These are phyloP conservation scores for Neltuma alba DNA, from an alignment of 306 rosid genomes.

Conservation along the genomic window DNA sequence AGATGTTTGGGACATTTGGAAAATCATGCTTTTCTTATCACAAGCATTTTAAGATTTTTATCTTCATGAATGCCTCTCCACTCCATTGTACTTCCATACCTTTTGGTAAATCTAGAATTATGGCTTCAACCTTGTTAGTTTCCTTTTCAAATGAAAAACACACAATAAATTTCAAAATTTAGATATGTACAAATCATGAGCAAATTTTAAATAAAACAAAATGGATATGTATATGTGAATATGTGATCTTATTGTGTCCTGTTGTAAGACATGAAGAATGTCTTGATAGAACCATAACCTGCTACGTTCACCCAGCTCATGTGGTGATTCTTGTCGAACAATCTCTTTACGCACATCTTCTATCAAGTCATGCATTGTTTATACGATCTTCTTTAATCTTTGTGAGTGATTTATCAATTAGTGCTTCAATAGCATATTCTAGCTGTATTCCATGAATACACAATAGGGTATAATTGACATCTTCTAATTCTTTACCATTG, in stretches of 20 bases:
- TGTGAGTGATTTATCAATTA: not conserved
- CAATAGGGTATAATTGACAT: not conserved
- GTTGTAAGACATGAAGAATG: not conserved
- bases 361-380: not conserved
- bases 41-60: constrained; percentile 1
- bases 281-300: not conserved
- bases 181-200: not conserved
- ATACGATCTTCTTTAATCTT: not conserved
- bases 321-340: not conserved
- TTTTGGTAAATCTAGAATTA: not conserved
- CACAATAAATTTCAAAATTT: not conserved
- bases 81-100: not conserved
- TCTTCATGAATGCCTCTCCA: not conserved
- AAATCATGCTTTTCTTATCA: not conserved
- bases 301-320: not conserved
- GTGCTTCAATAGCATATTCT: not conserved
- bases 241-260: not conserved
- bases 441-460: not conserved
- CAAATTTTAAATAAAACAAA: not conserved
- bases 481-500: not conserved
- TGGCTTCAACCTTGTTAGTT: not conserved
- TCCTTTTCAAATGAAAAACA: not conserved
- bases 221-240: not conserved
- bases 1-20: not conserved
- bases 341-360: constrained; percentile 4